Percentiles rank a stretch among this genome's conserved stretches.
phyloP scores from a whole-genome alignment of 352 stramenopile species.

The Phytophthora lateralis region DNA sequence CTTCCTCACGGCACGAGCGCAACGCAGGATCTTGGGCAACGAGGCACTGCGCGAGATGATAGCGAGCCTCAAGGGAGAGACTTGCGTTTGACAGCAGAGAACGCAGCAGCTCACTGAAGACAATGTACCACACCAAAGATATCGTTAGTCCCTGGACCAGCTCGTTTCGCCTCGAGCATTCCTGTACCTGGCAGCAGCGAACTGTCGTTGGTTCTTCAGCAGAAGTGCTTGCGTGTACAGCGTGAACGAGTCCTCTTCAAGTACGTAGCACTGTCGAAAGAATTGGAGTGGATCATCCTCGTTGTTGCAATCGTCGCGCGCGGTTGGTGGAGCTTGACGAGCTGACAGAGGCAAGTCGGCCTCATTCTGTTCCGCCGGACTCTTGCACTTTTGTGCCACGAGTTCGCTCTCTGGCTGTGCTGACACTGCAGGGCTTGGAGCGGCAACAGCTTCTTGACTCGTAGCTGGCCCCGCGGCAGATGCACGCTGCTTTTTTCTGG shows the following conservation, averaged over 20 bases:
- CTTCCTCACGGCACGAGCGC: constrained; percentile 32
- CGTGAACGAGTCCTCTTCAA: constrained; percentile 32
- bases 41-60: constrained; percentile 57
- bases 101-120: constrained; percentile 33
- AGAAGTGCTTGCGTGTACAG: constrained; percentile 55
- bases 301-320: constrained; percentile 12
- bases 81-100: constrained; percentile 22
- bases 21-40: constrained; percentile 37
- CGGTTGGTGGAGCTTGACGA: constrained; percentile 16
- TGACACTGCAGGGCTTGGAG: not conserved
- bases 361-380: constrained; percentile 1
- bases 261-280: constrained; percentile 22
- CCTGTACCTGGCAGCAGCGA: constrained; percentile 39
- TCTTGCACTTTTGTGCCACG: not conserved
- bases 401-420: not conserved
- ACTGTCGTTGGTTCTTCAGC: constrained; percentile 40
- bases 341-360: constrained; percentile 2
- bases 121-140: not conserved
- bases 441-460: not conserved
- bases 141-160: not conserved
- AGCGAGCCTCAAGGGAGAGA: constrained; percentile 37
- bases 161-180: not conserved
- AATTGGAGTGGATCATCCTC: constrained; percentile 36
- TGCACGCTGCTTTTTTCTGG: constrained; percentile 19
- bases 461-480: not conserved